Conservation (phyloP, 2,329 filamentous ascomycete species). For the Byssoonygena ceratinophila region DNA sequence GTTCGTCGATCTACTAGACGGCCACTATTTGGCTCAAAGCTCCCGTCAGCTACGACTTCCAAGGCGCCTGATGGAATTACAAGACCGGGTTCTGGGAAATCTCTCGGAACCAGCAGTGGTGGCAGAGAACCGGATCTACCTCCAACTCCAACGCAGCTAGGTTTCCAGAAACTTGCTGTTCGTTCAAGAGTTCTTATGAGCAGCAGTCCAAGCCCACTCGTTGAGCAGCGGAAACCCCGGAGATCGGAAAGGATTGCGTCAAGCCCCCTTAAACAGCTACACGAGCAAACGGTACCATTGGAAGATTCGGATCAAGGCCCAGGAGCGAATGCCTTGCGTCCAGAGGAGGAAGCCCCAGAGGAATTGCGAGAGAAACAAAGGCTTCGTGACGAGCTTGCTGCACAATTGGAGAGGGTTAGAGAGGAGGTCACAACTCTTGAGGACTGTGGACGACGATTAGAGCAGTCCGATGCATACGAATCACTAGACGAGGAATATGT, state of each 20-base stretch:
- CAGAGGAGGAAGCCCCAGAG: slow-evolving; percentile 19
- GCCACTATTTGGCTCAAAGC: not conserved
- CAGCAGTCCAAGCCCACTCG: slow-evolving; percentile 30
- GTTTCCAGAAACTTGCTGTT: slow-evolving; percentile 28
- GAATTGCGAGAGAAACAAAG: slow-evolving; percentile 40
- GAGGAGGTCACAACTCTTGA: slow-evolving; percentile 49
- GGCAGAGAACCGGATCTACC: slow-evolving; percentile 55
- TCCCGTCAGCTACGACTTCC: not conserved
- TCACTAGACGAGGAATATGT: slow-evolving; percentile 29
- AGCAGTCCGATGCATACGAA: slow-evolving; percentile 26
- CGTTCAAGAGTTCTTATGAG: slow-evolving; percentile 26
- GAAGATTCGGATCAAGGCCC: slow-evolving; percentile 15
- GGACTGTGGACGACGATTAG: slow-evolving; percentile 49
- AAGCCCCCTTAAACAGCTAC: slow-evolving; percentile 26
- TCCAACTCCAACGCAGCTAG: slow-evolving; percentile 35
- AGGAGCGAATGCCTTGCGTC: not conserved
- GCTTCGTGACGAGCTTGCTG: slow-evolving; percentile 44
- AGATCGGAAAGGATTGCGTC: slow-evolving; percentile 20
- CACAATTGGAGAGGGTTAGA: slow-evolving; percentile 48
- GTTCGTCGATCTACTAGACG: slow-evolving; percentile 4
- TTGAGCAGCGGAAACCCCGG: slow-evolving; percentile 23
- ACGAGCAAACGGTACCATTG: slow-evolving; percentile 15
- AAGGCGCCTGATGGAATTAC: slow-evolving; percentile 9
- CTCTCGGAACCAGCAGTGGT: slow-evolving; percentile 16
- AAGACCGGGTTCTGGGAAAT: not conserved